phyloP scores from a whole-genome alignment of 306 rosid species.

The Crotalaria pallida region DNA sequence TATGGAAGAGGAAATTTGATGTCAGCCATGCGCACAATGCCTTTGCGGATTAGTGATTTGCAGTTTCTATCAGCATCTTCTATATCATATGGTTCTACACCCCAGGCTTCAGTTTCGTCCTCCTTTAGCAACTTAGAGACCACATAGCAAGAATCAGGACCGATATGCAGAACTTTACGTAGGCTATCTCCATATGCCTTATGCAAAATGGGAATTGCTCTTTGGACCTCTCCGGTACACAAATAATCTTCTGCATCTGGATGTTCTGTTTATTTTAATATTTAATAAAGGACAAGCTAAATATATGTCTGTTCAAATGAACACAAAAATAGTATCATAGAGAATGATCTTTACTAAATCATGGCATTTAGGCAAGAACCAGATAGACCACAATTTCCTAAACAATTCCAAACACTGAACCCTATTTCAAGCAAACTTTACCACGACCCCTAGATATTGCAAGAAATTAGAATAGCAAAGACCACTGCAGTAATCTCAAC shows the following conservation, averaged over 20 bases:
- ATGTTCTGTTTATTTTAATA: neutral
- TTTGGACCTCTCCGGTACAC: constrained; percentile 47
- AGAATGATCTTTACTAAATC: neutral
- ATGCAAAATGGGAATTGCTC: constrained; percentile 42
- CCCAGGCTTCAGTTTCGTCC: constrained; percentile 73
- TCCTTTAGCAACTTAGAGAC: constrained; percentile 43
- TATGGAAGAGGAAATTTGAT: constrained; percentile 62
- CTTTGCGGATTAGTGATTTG: constrained; percentile 46
- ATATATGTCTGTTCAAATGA: neutral
- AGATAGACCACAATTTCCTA: neutral
- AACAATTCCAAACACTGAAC: neutral
- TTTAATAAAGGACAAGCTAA: neutral
- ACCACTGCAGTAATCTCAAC: neutral
- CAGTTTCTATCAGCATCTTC: constrained; percentile 54
- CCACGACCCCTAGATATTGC: neutral
- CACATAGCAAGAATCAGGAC: constrained; percentile 51
- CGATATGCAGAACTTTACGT: constrained; percentile 50
- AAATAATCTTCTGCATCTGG: constrained; percentile 43
- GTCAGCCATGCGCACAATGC: constrained; percentile 53
- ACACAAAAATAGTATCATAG: neutral
- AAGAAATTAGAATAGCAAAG: neutral
- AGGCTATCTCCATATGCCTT: constrained; percentile 46
- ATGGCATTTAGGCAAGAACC: neutral
- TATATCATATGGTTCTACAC: constrained; percentile 56
- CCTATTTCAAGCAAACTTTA: neutral